These are phyloP conservation scores for Blumeriella jaapii DNA, from an alignment of 2,329 filamentous ascomycete genomes.

Conservation along the genomic window DNA sequence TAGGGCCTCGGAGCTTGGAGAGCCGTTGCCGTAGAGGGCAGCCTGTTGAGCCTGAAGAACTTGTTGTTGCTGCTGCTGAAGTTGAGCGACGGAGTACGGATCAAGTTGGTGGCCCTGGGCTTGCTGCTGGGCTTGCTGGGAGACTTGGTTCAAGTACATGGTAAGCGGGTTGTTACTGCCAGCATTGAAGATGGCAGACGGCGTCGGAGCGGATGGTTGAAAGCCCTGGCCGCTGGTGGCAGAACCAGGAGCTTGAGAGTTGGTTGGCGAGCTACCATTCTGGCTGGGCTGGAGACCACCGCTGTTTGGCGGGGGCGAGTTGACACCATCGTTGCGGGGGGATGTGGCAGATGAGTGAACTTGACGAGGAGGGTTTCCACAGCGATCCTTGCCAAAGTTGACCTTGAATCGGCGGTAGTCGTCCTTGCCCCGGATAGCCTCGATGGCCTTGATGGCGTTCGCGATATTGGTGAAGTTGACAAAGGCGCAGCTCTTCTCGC, in stretches of 20 bases:
- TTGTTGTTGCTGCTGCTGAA: conserved; percentile 56
- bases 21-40: conserved; percentile 63
- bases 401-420: conserved; percentile 99
- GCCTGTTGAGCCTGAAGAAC: conserved; percentile 66
- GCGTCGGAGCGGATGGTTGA: conserved; percentile 46
- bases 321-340: conserved; percentile 50
- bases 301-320: conserved; percentile 39
- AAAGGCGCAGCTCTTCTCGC: conserved; percentile 98
- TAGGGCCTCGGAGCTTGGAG: conserved; percentile 43
- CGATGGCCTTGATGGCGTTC: conserved; percentile 98
- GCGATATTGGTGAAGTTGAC: conserved; percentile 99
- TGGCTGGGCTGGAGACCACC: conserved; percentile 25
- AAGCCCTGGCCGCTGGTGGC: conserved; percentile 34
- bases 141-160: conserved; percentile 81
- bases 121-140: conserved; percentile 57
- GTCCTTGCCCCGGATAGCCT: conserved; percentile 85
- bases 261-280: conserved; percentile 25
- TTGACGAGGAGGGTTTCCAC: conserved; percentile 90
- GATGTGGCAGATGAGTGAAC: conserved; percentile 53
- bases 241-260: conserved; percentile 39
- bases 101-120: conserved; percentile 35
- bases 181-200: conserved; percentile 66
- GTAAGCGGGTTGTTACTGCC: conserved; percentile 79
- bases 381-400: conserved; percentile 98
- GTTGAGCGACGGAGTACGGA: conserved; percentile 29